phyloP scores from a whole-genome alignment of 2,329 filamentous ascomycete species.

The Leptographium wingfieldii region DNA sequence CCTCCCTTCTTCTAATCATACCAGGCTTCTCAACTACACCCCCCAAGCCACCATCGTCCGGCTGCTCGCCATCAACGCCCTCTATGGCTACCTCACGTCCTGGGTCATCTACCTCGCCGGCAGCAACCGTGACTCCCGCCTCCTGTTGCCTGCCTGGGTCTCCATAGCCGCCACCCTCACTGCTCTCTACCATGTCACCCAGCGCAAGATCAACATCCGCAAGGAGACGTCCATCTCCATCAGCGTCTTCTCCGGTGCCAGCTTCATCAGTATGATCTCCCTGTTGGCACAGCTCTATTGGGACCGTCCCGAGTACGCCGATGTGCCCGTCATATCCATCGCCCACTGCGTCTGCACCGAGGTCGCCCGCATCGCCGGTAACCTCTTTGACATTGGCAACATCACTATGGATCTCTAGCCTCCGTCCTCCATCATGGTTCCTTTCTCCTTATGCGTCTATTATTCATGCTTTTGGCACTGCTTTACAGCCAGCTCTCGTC shows the following conservation, averaged over 20 bases:
- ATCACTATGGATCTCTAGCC: constrained; percentile 11
- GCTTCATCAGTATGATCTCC: constrained; percentile 62
- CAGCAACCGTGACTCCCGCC: constrained; percentile 54
- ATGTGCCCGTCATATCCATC: constrained; percentile 43
- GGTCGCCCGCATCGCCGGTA: constrained; percentile 7
- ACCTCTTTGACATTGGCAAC: constrained; percentile 13
- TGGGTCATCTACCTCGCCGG: constrained; percentile 59
- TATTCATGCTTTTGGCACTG: too few relatives aligned
- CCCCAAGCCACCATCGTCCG: constrained; percentile 70
- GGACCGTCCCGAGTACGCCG: constrained; percentile 46
- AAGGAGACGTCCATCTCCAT: constrained; percentile 70
- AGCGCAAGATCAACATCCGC: constrained; percentile 67
- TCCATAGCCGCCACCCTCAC: constrained; percentile 64
- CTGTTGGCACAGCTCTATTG: constrained; percentile 55
- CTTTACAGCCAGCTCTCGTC: too few relatives aligned
- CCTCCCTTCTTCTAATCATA: neutral
- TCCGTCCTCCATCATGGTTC: neutral
- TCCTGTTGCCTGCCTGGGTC: constrained; percentile 67
- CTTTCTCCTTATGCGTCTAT: neutral
- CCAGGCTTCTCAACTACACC: constrained; percentile 72
- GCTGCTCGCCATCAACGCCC: constrained; percentile 59
- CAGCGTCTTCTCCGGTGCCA: constrained; percentile 62
- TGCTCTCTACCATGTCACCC: constrained; percentile 61
- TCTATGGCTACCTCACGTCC: constrained; percentile 64
- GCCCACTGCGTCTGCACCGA: constrained; percentile 13